Evolutionary conservation across 2,329 filamentous ascomycete genomes (phyloP).

Genomic region (Colletotrichum sojae): DNA sequence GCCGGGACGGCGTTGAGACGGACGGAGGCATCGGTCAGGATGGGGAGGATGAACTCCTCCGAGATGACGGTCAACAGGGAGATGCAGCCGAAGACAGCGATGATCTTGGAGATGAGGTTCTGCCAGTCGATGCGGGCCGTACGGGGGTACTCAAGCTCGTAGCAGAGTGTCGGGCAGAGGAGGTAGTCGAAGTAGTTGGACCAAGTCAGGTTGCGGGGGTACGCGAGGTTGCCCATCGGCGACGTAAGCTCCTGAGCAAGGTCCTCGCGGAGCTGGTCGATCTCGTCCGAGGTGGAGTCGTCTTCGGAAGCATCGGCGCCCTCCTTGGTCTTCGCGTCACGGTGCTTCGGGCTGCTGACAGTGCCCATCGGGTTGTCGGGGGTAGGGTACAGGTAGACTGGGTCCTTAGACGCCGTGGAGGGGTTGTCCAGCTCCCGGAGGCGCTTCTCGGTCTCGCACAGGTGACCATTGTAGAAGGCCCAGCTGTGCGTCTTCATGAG

Average conservation of each 20-base stretch:
- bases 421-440: slow-evolving; percentile 85
- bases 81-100: slow-evolving; percentile 95
- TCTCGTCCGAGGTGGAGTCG: slow-evolving; percentile 58
- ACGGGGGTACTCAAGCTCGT: slow-evolving; percentile 96
- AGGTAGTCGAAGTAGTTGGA: slow-evolving; percentile 89
- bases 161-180: slow-evolving; percentile 95
- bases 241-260: slow-evolving; percentile 93
- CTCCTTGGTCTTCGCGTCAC: slow-evolving; percentile 42
- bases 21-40: slow-evolving; percentile 78
- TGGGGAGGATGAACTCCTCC: slow-evolving; percentile 95
- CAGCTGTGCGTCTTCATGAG: slow-evolving; percentile 99
- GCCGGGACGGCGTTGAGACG: slow-evolving; percentile 61
- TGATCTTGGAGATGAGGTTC: slow-evolving; percentile 85
- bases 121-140: slow-evolving; percentile 81
- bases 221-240: slow-evolving; percentile 89
- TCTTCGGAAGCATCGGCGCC: slow-evolving; percentile 45
- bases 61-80: slow-evolving; percentile 92
- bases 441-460: slow-evolving; percentile 88
- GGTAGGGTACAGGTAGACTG: slow-evolving; percentile 83
- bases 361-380: slow-evolving; percentile 66
- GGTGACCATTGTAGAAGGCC: slow-evolving; percentile 96
- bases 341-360: slow-evolving; percentile 43
- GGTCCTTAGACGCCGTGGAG: slow-evolving; percentile 66
- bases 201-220: slow-evolving; percentile 88
- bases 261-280: slow-evolving; percentile 84